Base-by-base conservation (phyloP, 1,284 basidiomycete genomes). In the Tausonia pullulans region DNA sequence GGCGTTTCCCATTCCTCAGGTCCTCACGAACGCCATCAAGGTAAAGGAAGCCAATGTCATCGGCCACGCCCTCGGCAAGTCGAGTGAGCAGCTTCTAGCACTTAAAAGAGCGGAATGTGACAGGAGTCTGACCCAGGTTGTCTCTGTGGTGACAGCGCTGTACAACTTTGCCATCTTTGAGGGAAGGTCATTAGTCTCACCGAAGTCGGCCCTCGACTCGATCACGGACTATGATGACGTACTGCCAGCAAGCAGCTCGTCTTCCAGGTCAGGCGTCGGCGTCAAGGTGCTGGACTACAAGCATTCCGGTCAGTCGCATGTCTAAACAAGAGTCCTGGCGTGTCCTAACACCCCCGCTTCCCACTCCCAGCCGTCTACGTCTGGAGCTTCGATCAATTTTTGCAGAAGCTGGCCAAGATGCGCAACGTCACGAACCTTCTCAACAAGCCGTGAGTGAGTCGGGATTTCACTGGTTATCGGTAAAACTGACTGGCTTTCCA, bases 41-140 rank as follows among this genome's bases (percentile, higher is more conserved):
- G 79, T 98, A 53, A 94, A 95, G 75, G 95, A 98, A 77, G 94
- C 93, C 8, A 98, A 98, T 73, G 82, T 95, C 51, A 87, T 95
- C 70, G 90, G 89, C 52, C 13, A 46, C 5, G 27, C 55, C n/a
- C 40, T 62, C 4, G 39, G 52, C 8, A 45, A 62, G 45, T 14
- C 53, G 13, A 60, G 64, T 60, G 39, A 44, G 58, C n/a, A 10
- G 3, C 7, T 27, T 27, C 27, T 27, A 27, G 27, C 27, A 27
- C 27, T 27, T 27, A 2, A 27, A 27, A 27, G 27, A 27, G 27
- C 27, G 27, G 27, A 27, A 27, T 27, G 27, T 27, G 27, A 27
- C 27, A 2, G 27, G 27, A 27, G 27, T 27, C 27, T 27, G 27
- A 27, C 27, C 27, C 27, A 27, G 1, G 27, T 27, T 27, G 27